Evolutionary conservation across 2,329 filamentous ascomycete genomes (phyloP).

Genomic region (Cylindrodendrum hubeiense): DNA sequence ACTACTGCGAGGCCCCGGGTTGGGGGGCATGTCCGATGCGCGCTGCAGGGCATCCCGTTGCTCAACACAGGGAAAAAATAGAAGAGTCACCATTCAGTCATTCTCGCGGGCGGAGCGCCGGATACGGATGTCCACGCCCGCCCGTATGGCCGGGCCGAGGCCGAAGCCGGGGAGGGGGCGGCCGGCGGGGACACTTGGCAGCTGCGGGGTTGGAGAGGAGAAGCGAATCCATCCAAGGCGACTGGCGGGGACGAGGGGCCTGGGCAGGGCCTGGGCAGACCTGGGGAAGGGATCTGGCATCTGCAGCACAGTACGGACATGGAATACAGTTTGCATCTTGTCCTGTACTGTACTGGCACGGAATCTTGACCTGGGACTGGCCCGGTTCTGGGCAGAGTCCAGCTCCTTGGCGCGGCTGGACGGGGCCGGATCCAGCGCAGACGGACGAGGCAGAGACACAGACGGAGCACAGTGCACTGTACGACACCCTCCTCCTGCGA

Average conservation of each 20-base stretch:
- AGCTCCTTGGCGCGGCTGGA: conserved; percentile 1
- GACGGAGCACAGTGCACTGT: background rate
- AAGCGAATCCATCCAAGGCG: background rate
- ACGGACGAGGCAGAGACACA: background rate
- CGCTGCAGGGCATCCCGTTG: background rate
- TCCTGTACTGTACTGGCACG: background rate
- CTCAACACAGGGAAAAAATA: background rate
- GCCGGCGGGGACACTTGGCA: background rate
- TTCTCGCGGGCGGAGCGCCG: conserved; percentile 14
- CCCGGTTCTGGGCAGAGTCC: background rate
- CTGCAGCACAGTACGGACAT: background rate
- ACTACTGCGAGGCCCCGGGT: background rate
- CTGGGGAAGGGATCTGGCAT: background rate
- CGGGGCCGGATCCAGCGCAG: background rate
- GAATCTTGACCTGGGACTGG: background rate
- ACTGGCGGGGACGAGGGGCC: no score
- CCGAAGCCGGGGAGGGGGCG: conserved; percentile 21
- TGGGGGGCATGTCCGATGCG: background rate
- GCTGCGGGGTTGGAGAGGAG: conserved; percentile 3
- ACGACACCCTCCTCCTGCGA: background rate
- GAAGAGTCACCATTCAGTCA: background rate
- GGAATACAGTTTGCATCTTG: background rate
- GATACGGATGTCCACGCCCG: conserved; percentile 23
- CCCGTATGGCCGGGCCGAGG: conserved; percentile 21
- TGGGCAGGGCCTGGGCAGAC: no score